These are phyloP conservation scores for Brassica cretica DNA, from an alignment of 345 rosid genomes.

Conservation along the genomic window DNA sequence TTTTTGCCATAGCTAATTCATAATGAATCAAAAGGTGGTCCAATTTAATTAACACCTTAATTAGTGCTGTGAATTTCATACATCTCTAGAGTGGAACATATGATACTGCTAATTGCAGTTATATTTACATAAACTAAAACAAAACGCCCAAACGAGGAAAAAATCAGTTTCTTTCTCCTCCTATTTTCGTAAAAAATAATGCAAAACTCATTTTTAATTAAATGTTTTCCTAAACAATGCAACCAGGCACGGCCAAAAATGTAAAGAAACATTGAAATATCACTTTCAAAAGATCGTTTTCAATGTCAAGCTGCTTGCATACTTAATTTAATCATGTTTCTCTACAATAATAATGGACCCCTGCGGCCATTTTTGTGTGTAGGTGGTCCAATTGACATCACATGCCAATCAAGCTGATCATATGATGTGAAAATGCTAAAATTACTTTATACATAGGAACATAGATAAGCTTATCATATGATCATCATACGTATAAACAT, in stretches of 20 bases:
- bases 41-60: slow-evolving; percentile 11
- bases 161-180: background rate
- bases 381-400: slow-evolving; percentile 36
- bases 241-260: background rate
- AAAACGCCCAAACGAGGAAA: background rate
- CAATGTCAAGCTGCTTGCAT: slow-evolving; percentile 25
- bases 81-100: background rate
- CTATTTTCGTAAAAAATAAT: background rate
- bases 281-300: slow-evolving; percentile 29
- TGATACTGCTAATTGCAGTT: background rate
- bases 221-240: background rate
- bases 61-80: background rate
- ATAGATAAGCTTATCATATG: background rate
- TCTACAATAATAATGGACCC: slow-evolving; percentile 10
- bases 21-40: slow-evolving; percentile 4
- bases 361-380: slow-evolving; percentile 5
- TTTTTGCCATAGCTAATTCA: background rate
- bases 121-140: background rate
- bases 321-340: slow-evolving; percentile 19
- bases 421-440: slow-evolving; percentile 14
- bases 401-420: slow-evolving; percentile 35
- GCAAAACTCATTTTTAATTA: background rate
- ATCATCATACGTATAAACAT: background rate
- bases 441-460: background rate
- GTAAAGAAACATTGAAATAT: slow-evolving; percentile 13